phyloP scores from a whole-genome alignment of 2,329 filamentous ascomycete species.

The Diaporthe sp. region DNA sequence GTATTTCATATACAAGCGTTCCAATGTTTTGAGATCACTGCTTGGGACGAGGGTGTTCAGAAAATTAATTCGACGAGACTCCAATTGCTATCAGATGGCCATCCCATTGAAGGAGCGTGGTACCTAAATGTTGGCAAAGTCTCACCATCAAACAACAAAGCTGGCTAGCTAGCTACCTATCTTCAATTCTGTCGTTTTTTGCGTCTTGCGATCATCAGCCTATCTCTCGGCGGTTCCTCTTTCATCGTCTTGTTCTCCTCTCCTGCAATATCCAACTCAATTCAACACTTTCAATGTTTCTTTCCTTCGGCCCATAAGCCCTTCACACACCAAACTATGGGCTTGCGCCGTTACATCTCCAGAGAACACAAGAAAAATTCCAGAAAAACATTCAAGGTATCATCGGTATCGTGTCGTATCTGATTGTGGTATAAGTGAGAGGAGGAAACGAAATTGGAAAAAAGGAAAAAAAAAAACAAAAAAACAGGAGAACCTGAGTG shows the following conservation, averaged over 20 bases:
- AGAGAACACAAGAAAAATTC: neutral
- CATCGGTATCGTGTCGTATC: slow-evolving; percentile 36
- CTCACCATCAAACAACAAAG: slow-evolving; percentile 24
- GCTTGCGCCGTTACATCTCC: slow-evolving; percentile 29
- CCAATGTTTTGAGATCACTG: neutral
- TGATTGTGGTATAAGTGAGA: slow-evolving; percentile 32
- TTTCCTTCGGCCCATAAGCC: slow-evolving; percentile 18
- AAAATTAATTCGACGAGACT: slow-evolving; percentile 7
- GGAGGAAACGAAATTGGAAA: neutral
- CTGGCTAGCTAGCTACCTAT: neutral
- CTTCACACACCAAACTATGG: slow-evolving; percentile 8
- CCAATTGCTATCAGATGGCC: slow-evolving; percentile 33
- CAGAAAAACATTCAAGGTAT: slow-evolving; percentile 32
- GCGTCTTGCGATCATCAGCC: slow-evolving; percentile 31
- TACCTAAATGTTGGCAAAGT: slow-evolving; percentile 16
- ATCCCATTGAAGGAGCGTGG: slow-evolving; percentile 31
- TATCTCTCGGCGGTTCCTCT: slow-evolving; percentile 14
- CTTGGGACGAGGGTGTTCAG: neutral
- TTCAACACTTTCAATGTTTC: neutral
- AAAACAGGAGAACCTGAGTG: slow-evolving; percentile 14
- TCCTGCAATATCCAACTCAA: neutral
- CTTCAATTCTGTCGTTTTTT: slow-evolving; percentile 18
- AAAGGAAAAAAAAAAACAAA: too few species aligned
- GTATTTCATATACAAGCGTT: neutral
- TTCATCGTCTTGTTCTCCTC: neutral